These are phyloP conservation scores for Avena insularis DNA, from an alignment of 176 grass and related monocot species.

Conservation along the genomic window DNA sequence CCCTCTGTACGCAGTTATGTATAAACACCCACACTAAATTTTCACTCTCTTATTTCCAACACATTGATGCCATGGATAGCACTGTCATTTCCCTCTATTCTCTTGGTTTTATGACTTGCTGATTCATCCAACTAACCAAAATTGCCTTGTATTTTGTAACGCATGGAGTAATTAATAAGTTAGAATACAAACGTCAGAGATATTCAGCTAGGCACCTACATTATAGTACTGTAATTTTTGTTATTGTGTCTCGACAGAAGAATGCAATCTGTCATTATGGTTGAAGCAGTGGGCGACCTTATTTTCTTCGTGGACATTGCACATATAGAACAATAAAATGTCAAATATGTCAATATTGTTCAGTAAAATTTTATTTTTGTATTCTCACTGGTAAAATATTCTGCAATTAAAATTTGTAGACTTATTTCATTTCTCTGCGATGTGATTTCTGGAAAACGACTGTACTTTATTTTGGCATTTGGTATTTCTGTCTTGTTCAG, in stretches of 20 bases:
- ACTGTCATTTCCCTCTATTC: background rate
- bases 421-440: background rate
- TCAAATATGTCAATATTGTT: conserved; percentile 8
- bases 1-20: background rate
- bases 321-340: background rate
- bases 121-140: background rate
- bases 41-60: background rate
- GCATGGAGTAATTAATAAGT: background rate
- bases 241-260: background rate
- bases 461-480: background rate
- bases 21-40: background rate
- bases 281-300: background rate
- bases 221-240: background rate
- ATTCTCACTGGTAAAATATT: background rate
- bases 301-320: background rate
- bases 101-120: background rate
- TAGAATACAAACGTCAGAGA: background rate
- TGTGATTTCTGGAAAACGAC: background rate
- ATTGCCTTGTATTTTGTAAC: background rate
- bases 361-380: background rate
- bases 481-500: background rate
- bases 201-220: background rate
- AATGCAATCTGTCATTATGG: conserved; percentile 3
- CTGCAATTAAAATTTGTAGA: background rate
- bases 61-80: background rate